Evolutionary conservation across 2,329 filamentous ascomycete species (phyloP), one percentile per base, ranked within the genome.

Genomic region (Epicoccum sorghinum): DNA sequence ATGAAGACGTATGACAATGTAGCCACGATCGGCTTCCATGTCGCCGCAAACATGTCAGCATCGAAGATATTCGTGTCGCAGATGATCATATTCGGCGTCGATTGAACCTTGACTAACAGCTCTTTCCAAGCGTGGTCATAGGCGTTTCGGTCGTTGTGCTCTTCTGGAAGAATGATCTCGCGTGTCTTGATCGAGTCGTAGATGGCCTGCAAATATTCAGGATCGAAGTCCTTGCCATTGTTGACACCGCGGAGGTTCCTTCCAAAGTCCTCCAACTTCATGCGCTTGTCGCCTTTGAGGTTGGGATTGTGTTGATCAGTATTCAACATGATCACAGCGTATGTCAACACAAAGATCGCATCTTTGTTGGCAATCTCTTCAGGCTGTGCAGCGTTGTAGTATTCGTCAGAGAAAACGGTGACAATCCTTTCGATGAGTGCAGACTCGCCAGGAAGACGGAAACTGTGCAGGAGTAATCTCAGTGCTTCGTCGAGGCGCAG

Each of bases 51-150:
- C 91, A 99, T 97, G 71, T 99, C 93, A 4, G 93, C 91, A 74
- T 99, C 96, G 74, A 91, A 99, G 35, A 96, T 87, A 70, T 97
- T 98, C 4, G 93, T 96, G 62, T 96, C 84, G 72, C 92, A 96
- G 27, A 93, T 80, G 30, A 89, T 79, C 39, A 98, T 80, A 46
- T 88, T 84, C 1, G 89, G 87, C 0, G 91, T 86, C 6, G 86
- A 85, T 61, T 90, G 87, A 0, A 92, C 89, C 77, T 98, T 98
- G 60, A 92, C 78, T 36, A 98, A 79, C 9, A 99, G 79, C 74
- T 99, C 95, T 72, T 93, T 93, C 95, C 95, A 99, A 2, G 95
- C 93, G 75, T 96, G 95, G 72, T 98, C 93, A 70, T 98, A 98
- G 1, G 92, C 93, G 77, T 96, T 89, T 72, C 93, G 90, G 73